A percentile compares a stretch with the other conserved stretches of the same genome.
Conservation (phyloP, 495 filamentous ascomycete genomes). For the Neurospora terricola region DNA sequence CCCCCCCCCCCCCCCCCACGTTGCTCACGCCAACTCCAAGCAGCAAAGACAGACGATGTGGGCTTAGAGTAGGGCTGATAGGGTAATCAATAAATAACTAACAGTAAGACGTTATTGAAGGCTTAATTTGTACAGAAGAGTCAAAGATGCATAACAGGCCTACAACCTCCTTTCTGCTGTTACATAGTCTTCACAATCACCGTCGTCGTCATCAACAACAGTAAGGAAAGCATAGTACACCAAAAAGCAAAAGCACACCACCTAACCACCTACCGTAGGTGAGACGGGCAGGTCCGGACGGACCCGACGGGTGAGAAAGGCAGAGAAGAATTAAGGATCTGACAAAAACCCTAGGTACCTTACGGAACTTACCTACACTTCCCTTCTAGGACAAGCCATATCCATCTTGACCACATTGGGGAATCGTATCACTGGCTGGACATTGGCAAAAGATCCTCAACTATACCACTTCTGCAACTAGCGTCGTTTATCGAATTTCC, state of each 20-base stretch:
- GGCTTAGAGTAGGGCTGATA: background rate
- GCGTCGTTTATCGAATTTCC: background rate
- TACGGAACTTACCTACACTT: background rate
- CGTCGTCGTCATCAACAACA: background rate
- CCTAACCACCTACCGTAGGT: background rate
- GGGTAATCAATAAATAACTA: background rate
- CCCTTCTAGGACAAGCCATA: background rate
- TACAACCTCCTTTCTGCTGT: background rate
- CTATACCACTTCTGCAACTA: background rate
- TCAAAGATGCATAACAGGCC: background rate
- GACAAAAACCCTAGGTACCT: conserved; percentile 8
- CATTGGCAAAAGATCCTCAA: background rate
- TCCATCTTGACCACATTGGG: background rate
- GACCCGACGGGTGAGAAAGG: background rate
- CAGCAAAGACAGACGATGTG: background rate
- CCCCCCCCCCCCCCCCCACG: background rate
- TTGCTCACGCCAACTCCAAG: background rate
- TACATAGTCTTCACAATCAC: background rate
- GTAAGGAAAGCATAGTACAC: background rate
- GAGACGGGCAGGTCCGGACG: background rate
- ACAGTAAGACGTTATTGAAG: background rate
- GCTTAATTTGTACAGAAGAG: background rate
- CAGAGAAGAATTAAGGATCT: conserved; percentile 9
- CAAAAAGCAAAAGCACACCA: background rate
- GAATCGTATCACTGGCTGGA: background rate